Percentiles rank a stretch among this genome's conserved stretches.
Conservation (phyloP, 768 basidiomycete species). For the Mycena capillaripes region DNA sequence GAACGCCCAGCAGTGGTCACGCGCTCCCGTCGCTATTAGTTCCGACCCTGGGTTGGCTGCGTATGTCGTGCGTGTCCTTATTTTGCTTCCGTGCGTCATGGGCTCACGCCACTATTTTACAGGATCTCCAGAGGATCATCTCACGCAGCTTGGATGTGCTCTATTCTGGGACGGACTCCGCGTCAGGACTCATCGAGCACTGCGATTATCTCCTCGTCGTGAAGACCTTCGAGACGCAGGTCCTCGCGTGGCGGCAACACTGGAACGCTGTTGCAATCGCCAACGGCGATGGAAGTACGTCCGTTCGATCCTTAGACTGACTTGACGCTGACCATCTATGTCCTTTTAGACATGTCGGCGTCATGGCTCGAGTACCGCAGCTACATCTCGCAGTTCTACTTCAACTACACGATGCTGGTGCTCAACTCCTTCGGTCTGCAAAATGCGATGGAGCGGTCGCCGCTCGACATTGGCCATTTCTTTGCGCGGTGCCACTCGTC, state of each 20-base stretch:
- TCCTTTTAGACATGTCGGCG: conserved; percentile 43
- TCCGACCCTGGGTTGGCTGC: conserved; percentile 79
- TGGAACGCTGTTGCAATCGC: conserved; percentile 58
- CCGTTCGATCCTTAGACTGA: background rate
- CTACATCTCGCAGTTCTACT: conserved; percentile 79
- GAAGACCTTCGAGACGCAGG: conserved; percentile 87
- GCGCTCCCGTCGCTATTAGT: conserved; percentile 71
- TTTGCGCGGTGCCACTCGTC: conserved; percentile 83
- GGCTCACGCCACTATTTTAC: conserved; percentile 23
- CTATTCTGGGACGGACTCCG: conserved; percentile 84
- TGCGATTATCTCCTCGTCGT: conserved; percentile 89
- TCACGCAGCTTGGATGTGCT: conserved; percentile 91
- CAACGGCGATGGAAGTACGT: conserved; percentile 45
- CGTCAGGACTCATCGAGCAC: conserved; percentile 86
- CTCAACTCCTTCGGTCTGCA: conserved; percentile 97
- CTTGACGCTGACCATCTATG: background rate
- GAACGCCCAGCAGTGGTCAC: conserved; percentile 82
- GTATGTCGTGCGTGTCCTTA: conserved; percentile 73
- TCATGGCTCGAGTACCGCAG: conserved; percentile 58
- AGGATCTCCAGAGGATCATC: conserved; percentile 92
- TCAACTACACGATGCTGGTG: conserved; percentile 88
- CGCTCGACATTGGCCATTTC: conserved; percentile 85
- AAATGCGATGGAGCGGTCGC: conserved; percentile 87
- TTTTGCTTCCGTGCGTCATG: conserved; percentile 2
- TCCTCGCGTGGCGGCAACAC: conserved; percentile 69